Evolutionary conservation across 179 eudicot genomes (phyloP).

Genomic region (Actinidia polygama): DNA sequence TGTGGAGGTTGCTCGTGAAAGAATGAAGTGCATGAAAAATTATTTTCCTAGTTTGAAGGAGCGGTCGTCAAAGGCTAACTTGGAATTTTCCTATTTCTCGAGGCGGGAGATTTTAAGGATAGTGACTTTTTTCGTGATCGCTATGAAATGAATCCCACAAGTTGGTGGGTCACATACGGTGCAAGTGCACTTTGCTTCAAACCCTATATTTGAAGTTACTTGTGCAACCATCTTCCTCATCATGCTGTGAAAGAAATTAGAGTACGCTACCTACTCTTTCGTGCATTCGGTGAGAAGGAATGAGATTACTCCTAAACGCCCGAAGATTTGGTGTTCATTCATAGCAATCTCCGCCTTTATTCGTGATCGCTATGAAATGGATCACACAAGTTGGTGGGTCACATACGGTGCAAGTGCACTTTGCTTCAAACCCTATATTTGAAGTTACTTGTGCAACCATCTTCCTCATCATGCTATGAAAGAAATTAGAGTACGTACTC

Average conservation of each 20-base stretch:
- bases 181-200: neutral
- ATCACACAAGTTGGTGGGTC: neutral
- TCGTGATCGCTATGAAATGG: neutral
- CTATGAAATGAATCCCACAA: neutral
- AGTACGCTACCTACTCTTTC: conserved; percentile 15
- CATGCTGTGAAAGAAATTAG: neutral
- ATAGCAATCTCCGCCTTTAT: conserved; percentile 1
- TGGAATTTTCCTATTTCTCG: neutral
- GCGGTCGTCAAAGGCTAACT: neutral
- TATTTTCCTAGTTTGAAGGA: neutral
- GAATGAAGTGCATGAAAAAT: neutral
- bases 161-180: neutral
- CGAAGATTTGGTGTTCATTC: neutral
- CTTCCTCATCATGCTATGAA: neutral
- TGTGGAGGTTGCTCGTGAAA: neutral
- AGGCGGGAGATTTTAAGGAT: neutral
- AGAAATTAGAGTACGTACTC: conserved; percentile 10
- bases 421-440: neutral
- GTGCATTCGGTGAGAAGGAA: conserved; percentile 11
- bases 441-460: conserved; percentile 1
- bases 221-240: neutral
- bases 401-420: neutral
- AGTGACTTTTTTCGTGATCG: neutral
- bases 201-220: neutral
- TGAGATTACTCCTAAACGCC: neutral